These are phyloP conservation scores for Rugonectria rugulosa DNA, from an alignment of 2,329 filamentous ascomycete species.

Conservation along the genomic window DNA sequence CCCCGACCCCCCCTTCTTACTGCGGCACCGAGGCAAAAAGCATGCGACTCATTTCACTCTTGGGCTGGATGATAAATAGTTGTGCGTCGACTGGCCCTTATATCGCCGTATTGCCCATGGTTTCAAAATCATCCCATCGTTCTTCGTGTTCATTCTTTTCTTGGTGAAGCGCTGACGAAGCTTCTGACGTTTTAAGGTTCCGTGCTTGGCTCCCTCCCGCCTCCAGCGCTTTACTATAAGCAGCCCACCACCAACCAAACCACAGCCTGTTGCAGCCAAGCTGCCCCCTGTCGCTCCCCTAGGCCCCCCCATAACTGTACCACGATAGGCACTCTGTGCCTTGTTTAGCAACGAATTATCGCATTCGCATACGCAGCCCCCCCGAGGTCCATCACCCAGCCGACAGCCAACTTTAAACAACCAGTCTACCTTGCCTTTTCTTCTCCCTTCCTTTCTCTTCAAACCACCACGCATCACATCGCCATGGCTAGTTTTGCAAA, in stretches of 20 bases:
- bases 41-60: no score
- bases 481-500: conserved; percentile 31
- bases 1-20: no score
- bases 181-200: background rate
- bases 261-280: no score
- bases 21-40: no score
- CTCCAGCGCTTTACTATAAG: no score
- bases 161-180: conserved; percentile 4
- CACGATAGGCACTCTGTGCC: no score
- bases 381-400: conserved; percentile 4
- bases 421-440: background rate
- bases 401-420: background rate
- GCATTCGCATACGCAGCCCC: no score
- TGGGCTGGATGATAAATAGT: no score
- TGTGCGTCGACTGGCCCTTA: background rate
- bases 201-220: conserved; percentile 5
- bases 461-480: background rate
- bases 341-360: no score
- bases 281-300: no score
- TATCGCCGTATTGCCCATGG: background rate
- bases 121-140: no score
- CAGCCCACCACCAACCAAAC: background rate
- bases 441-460: background rate
- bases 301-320: no score
- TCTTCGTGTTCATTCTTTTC: background rate